Conservation (phyloP, 2,329 filamentous ascomycete genomes). For the Fonsecaea multimorphosa region DNA sequence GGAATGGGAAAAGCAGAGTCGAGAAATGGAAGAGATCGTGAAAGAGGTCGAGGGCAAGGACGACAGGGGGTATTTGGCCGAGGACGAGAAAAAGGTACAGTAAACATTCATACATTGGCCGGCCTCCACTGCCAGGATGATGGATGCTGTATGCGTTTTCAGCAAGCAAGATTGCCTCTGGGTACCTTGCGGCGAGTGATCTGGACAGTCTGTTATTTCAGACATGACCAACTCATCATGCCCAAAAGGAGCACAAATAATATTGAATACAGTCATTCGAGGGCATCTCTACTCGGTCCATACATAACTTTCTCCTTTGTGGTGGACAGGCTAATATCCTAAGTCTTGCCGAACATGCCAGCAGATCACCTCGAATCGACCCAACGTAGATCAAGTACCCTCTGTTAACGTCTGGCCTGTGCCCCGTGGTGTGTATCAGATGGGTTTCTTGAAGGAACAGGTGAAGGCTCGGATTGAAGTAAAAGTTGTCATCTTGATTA, state of each 20-base stretch:
- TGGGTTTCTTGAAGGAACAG: no score
- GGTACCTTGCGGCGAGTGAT: not conserved
- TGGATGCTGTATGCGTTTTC: not conserved
- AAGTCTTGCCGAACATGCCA: no score
- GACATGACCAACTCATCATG: not conserved
- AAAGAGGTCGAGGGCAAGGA: slow-evolving; percentile 71
- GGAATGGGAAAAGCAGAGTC: slow-evolving; percentile 78
- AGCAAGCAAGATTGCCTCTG: not conserved
- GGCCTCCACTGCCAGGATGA: not conserved
- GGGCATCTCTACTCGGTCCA: no score
- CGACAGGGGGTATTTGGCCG: slow-evolving; percentile 49
- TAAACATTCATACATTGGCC: not conserved
- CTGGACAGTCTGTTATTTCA: not conserved
- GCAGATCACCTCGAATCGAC: no score
- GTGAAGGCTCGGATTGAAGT: no score
- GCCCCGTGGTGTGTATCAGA: no score
- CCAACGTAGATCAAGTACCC: no score
- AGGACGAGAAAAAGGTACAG: slow-evolving; percentile 28
- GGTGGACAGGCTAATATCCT: no score
- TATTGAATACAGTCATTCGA: not conserved
- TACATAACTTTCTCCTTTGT: not conserved
- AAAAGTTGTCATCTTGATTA: no score
- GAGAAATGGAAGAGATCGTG: slow-evolving; percentile 77
- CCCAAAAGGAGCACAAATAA: not conserved
- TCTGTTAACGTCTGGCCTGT: no score